Evolutionary conservation across 768 basidiomycete species (phyloP), one percentile per base, ranked within the genome.

Genomic region (Mycena sanguinolenta): DNA sequence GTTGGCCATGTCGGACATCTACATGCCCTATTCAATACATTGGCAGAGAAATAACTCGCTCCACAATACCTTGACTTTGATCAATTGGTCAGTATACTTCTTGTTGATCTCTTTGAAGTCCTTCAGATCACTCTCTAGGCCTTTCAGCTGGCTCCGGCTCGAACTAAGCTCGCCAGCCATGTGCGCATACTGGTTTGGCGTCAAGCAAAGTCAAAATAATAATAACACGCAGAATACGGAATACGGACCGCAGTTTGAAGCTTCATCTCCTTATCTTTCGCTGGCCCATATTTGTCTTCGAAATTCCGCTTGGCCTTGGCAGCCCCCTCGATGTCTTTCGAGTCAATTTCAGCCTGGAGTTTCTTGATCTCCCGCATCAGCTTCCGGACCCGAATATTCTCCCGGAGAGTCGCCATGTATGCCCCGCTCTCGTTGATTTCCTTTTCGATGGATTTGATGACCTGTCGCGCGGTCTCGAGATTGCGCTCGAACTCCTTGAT

Each of bases 1-100:
- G 79, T 97, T 98, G 8, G 97, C 96, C 92, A 98, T 95, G 80
- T 99, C 97, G 36, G 96, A 95, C 82, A 98, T 95, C 97, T 98
- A 73, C 28, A 44, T 21, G 52, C n/a, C 21, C 50, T 30, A 54
- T 23, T 17, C 39, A 39, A 39, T 39, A 14, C 32, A 58, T 30
- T 58, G 53, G 42, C 23, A 58, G 50, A 46, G 21, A 23, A n/a
- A 32, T 38, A 17, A 55, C 27, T 62, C 64, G 52, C 44, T 34
- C 21, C 64, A 16, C 13, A n/a, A 7, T 75, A 95, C 97, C 89
- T 99, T 99, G 76, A 98, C 96, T 84, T 92, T 94, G 75, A 99
- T 90, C 58, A 99, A 86, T 77, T 98, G 97, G 63, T 95, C 92
- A 14, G 92, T 94, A 77, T 97, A 98, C 71, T 88, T 88, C 80